phyloP scores from a whole-genome alignment of 768 basidiomycete species.

The Amylocystis lapponica region DNA sequence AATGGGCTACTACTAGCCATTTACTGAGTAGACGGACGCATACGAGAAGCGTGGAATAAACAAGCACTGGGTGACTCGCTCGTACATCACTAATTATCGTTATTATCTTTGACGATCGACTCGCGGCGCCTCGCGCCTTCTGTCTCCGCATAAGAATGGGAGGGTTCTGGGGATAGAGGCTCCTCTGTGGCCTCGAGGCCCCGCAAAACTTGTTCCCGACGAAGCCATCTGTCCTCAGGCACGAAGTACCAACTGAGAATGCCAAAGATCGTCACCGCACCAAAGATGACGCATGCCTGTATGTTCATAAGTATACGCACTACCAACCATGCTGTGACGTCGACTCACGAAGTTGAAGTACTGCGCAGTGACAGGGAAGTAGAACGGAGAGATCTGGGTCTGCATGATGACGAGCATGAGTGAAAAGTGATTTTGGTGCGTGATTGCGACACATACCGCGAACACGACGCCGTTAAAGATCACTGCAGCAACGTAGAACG shows the following conservation, averaged over 20 bases:
- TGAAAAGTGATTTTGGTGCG: neutral
- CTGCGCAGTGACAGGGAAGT: conserved; percentile 70
- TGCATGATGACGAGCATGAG: conserved; percentile 18
- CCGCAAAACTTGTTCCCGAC: conserved; percentile 51
- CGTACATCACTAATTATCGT: too few relatives aligned
- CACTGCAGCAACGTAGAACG: conserved; percentile 62
- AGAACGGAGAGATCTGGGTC: conserved; percentile 85
- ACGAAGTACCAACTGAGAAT: conserved; percentile 73
- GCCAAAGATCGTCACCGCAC: conserved; percentile 71
- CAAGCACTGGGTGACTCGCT: too few relatives aligned
- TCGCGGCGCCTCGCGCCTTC: too few relatives aligned
- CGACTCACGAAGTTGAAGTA: conserved; percentile 81
- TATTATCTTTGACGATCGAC: too few relatives aligned
- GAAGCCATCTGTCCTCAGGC: conserved; percentile 77
- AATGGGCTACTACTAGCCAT: too few relatives aligned
- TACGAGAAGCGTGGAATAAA: too few relatives aligned
- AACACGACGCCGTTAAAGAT: conserved; percentile 74
- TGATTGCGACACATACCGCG: conserved; percentile 39
- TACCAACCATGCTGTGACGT: neutral
- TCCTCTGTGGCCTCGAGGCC: conserved; percentile 34
- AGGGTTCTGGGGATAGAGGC: too few relatives aligned
- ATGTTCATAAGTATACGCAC: neutral
- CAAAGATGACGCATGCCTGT: conserved; percentile 76
- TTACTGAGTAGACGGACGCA: too few relatives aligned
- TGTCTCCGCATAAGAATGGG: too few relatives aligned